These are phyloP conservation scores for Syzygium malaccense DNA, from an alignment of 441 rosid genomes.

Conservation along the genomic window DNA sequence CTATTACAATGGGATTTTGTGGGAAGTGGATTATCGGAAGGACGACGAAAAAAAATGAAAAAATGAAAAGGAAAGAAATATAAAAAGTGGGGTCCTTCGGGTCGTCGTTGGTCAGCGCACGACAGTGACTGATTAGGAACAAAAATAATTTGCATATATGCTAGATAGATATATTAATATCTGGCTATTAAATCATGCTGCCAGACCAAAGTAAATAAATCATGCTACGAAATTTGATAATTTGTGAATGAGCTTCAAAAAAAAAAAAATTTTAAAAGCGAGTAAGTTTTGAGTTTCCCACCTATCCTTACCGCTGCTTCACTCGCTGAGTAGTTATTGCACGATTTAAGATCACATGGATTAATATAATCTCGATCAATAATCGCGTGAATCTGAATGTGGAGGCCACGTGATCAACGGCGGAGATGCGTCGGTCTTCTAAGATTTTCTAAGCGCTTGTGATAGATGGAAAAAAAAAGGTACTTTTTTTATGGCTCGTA, in stretches of 20 bases:
- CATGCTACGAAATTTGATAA: neutral
- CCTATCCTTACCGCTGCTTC: neutral
- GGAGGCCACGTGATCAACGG: rapidly evolving
- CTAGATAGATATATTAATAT: neutral
- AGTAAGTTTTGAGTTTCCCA: neutral
- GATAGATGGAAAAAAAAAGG: neutral
- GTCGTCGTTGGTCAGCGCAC: neutral
- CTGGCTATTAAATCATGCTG: neutral
- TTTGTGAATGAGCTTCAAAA: neutral
- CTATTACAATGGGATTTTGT: neutral
- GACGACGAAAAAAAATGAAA: neutral
- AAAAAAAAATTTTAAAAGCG: neutral
- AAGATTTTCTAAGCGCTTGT: rapidly evolving
- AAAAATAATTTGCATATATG: neutral
- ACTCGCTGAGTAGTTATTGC: neutral
- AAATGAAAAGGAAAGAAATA: neutral
- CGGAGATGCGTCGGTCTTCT: rapidly evolving
- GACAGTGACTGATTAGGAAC: neutral
- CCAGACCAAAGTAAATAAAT: too few species aligned
- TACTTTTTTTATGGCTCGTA: neutral
- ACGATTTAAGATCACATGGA: neutral
- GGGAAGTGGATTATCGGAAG: neutral
- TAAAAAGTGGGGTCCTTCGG: neutral
- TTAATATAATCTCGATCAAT: rapidly evolving
- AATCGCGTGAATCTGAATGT: rapidly evolving